Evolutionary conservation across 805 yeast species (phyloP).

Genomic region (Metschnikowia shivogae): DNA sequence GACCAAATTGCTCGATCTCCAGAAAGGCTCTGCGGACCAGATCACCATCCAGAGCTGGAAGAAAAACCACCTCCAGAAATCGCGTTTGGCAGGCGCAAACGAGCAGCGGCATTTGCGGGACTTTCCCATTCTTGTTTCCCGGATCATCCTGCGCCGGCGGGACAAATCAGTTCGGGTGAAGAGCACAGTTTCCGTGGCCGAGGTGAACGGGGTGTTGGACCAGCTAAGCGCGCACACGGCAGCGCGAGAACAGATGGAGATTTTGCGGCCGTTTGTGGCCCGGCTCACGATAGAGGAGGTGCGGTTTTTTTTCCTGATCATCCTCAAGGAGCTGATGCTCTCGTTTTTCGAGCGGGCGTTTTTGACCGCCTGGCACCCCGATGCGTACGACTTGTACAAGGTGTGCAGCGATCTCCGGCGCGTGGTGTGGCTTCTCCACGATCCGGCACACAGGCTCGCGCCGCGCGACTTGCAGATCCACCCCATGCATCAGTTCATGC

Average conservation of each 20-base stretch:
- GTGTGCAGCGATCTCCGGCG: slow-evolving; percentile 61
- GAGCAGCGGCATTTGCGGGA: slow-evolving; percentile 27
- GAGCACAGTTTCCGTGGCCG: slow-evolving; percentile 21
- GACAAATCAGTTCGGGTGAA: slow-evolving; percentile 38
- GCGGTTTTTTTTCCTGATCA: slow-evolving; percentile 62
- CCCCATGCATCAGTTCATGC: slow-evolving; percentile 58
- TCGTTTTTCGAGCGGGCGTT: slow-evolving; percentile 58
- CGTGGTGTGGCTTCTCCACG: slow-evolving; percentile 53
- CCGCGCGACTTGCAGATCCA: slow-evolving; percentile 38
- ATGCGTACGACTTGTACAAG: slow-evolving; percentile 60
- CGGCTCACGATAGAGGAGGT: slow-evolving; percentile 59
- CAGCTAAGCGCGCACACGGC: slow-evolving; percentile 22
- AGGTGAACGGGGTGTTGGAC: slow-evolving; percentile 31
- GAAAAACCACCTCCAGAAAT: slow-evolving; percentile 31
- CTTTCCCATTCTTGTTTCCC: slow-evolving; percentile 47
- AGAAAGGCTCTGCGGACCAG: slow-evolving; percentile 60
- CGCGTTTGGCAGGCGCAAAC: slow-evolving; percentile 41
- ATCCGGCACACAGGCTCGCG: slow-evolving; percentile 44
- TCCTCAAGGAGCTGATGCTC: slow-evolving; percentile 58
- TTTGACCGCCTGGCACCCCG: slow-evolving; percentile 70
- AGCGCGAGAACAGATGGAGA: slow-evolving; percentile 34
- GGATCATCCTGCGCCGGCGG: slow-evolving; percentile 50
- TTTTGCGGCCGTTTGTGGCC: slow-evolving; percentile 49
- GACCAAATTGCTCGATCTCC: slow-evolving; percentile 51
- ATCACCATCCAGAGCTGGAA: slow-evolving; percentile 36